phyloP scores from a whole-genome alignment of 148 eudicot genomes.

The Fagopyrum esculentum region DNA sequence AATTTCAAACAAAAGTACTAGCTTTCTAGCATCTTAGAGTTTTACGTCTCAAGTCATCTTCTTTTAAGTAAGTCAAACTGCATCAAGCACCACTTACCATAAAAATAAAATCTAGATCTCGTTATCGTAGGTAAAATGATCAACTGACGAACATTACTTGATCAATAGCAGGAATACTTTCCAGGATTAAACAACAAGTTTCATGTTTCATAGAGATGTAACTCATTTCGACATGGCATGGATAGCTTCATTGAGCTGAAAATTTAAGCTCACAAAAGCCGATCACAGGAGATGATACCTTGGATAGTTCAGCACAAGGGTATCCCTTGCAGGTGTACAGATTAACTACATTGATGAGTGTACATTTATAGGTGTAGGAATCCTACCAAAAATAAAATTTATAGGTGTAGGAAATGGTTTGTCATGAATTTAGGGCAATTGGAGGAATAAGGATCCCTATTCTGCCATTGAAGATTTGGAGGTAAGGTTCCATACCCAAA shows the following conservation, averaged over 20 bases:
- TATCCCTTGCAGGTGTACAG: not conserved
- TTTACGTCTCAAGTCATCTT: conserved; percentile 1
- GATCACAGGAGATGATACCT: not conserved
- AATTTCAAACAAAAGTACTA: not conserved
- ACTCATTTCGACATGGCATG: not conserved
- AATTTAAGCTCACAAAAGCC: not conserved
- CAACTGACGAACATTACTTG: not conserved
- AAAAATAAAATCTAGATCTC: not conserved
- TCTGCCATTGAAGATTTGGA: not conserved
- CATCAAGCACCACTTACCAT: not conserved
- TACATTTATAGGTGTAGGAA: no score
- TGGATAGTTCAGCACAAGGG: not conserved
- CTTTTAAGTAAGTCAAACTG: not conserved
- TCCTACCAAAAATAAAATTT: no score
- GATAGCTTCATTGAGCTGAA: not conserved
- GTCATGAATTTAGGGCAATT: no score
- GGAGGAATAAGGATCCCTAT: not conserved
- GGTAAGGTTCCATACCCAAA: not conserved
- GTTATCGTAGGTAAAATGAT: not conserved
- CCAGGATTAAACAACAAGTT: not conserved
- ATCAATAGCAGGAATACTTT: not conserved
- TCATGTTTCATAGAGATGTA: not conserved
- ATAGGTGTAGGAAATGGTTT: no score
- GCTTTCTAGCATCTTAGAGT: not conserved
- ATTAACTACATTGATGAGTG: no score